Evolutionary conservation across 768 basidiomycete species (phyloP), one percentile per base, ranked within the genome.

Genomic region (Pisolithus marmoratus): DNA sequence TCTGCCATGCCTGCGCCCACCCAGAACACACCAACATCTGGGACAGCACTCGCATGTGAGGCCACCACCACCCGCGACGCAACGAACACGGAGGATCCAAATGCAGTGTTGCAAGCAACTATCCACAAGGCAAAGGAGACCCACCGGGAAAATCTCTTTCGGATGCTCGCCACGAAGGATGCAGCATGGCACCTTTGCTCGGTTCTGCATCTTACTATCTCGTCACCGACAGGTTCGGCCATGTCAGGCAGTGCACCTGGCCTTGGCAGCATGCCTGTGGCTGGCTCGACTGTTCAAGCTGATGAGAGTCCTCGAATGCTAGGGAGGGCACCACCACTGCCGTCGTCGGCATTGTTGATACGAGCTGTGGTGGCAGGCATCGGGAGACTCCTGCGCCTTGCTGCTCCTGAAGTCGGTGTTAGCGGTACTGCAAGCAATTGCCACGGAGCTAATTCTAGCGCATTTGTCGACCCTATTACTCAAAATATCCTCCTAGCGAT

Each of bases 141-240:
- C 2, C 54, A 60, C 37, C 38, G 58, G 26, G 40, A 27, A 14
- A 58, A 61, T 17, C 55, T 63, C 23, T 52, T 69, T 17, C 54
- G 54, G 7, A 55, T 48, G n/a, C 62, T 67, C n/a, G 58, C 54
- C 9, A 62, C 48, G 26, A 54, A 58, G 27, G 67, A 69, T 26
- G 54, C 65, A 3, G 57, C 58, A 0, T 67, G 65, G 67, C 58
- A 63, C 31, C 63, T 68, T 45, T 59, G 56, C 8, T 61, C 56
- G 38, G 52, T 56, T 19, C 67, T 68, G 55, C 50, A 53, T 20
- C 48, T 64, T 15, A 19, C 31, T 11, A 19, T 36, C 2, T 20
- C 27, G 26, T 24, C 57, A 12, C 44, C 48, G 20, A 51, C 36
- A 8, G 19, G 20, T 38, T 20, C n/a, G 24, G 11, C 6, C 19